Conservation (phyloP, 495 filamentous ascomycete species). For the Ascodesmis nigricans region DNA sequence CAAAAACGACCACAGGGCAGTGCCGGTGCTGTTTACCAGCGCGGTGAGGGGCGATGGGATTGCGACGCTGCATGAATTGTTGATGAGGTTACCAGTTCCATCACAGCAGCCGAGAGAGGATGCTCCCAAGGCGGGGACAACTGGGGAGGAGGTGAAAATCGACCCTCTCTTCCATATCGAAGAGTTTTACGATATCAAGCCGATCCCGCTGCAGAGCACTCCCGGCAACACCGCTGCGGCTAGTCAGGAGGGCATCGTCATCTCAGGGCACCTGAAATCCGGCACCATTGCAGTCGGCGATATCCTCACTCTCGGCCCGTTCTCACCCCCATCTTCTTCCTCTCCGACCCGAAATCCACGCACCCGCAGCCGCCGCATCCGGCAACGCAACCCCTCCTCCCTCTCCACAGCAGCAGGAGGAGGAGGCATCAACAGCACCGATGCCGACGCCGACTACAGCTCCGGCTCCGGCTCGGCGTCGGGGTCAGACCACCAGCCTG, state of each 20-base stretch:
- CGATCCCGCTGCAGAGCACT: conserved; percentile 9
- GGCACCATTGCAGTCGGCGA: conserved; percentile 62
- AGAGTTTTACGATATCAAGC: conserved; percentile 38
- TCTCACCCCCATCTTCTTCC: too few species aligned
- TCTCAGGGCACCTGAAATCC: conserved; percentile 64
- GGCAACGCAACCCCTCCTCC: too few species aligned
- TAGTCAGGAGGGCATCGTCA: conserved; percentile 33
- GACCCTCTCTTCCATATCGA: conserved; percentile 58
- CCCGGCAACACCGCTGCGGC: conserved; percentile 8
- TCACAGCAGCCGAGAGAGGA: conserved; percentile 21
- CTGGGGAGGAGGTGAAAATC: not conserved
- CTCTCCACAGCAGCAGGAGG: conserved; percentile 1
- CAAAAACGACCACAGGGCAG: conserved; percentile 29
- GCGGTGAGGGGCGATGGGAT: conserved; percentile 71
- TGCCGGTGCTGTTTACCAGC: conserved; percentile 78
- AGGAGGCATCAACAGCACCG: not conserved
- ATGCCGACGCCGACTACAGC: conserved; percentile 1
- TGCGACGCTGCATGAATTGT: conserved; percentile 55
- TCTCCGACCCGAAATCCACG: too few species aligned
- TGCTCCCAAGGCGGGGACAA: conserved; percentile 2
- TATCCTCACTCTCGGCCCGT: conserved; percentile 57
- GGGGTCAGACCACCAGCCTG: too few species aligned
- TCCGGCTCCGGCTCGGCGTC: not conserved
- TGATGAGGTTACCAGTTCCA: conserved; percentile 56
- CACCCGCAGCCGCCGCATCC: too few species aligned